Evolutionary conservation across 23 red algal genomes (phyloP).

Genomic region (Gracilariopsis chorda): DNA sequence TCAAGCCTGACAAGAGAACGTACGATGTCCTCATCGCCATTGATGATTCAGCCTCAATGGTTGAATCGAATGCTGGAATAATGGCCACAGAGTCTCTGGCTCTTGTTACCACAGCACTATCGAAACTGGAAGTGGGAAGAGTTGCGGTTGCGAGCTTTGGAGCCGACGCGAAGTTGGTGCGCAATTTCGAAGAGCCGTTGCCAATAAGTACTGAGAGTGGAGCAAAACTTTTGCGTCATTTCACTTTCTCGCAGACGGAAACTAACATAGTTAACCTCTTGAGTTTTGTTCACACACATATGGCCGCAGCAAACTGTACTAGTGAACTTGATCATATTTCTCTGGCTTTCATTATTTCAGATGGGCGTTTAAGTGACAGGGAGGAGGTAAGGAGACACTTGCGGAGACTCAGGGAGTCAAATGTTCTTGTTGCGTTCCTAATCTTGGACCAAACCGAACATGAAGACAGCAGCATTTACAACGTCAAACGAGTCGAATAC

Average conservation of each 20-base stretch:
- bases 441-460: constrained; percentile 50
- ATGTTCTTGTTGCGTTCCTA: constrained; percentile 86
- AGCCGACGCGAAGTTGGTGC: constrained; percentile 42
- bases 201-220: constrained; percentile 60
- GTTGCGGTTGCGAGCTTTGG: constrained; percentile 91
- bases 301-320: constrained; percentile 4
- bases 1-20: constrained; percentile 73
- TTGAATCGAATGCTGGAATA: constrained; percentile 73
- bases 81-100: constrained; percentile 84
- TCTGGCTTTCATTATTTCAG: constrained; percentile 89
- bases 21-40: constrained; percentile 96
- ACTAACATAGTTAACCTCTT: constrained; percentile 78
- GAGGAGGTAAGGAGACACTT: constrained; percentile 71
- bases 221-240: constrained; percentile 50
- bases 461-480: constrained; percentile 45
- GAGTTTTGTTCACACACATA: constrained; percentile 32
- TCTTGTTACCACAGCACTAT: constrained; percentile 68
- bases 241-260: constrained; percentile 77
- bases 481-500: constrained; percentile 79
- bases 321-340: constrained; percentile 42
- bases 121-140: constrained; percentile 80
- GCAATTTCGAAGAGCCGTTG: constrained; percentile 57
- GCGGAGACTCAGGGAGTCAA: constrained; percentile 43
- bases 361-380: constrained; percentile 84
- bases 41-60: constrained; percentile 97